Conservation (phyloP, 306 rosid genomes). For the Quercus gilva region DNA sequence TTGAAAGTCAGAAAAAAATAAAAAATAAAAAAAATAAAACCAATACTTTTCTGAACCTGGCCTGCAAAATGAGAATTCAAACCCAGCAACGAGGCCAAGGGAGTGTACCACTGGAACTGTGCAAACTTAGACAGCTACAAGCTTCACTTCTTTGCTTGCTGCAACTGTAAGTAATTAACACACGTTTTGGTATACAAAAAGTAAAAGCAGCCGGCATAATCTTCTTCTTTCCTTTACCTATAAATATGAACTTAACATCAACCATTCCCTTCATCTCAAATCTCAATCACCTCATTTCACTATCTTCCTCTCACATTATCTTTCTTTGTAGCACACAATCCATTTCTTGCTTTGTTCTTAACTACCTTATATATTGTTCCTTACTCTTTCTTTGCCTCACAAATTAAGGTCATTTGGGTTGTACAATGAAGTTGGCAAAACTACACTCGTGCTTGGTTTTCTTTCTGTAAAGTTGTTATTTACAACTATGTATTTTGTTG, state of each 20-base stretch:
- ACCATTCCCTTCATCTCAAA: not conserved
- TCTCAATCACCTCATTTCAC: not conserved
- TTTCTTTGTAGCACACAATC: too few relatives aligned
- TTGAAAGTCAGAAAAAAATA: too few relatives aligned
- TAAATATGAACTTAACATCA: not conserved
- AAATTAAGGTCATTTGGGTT: not conserved
- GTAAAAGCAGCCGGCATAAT: not conserved
- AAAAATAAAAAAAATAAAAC: too few relatives aligned
- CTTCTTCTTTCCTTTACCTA: not conserved
- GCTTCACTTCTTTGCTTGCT: not conserved
- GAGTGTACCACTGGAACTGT: not conserved
- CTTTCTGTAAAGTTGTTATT: too few relatives aligned
- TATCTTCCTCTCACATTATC: not conserved
- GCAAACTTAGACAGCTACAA: conserved; percentile 15
- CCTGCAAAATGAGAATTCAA: too few relatives aligned
- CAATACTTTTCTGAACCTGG: too few relatives aligned
- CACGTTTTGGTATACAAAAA: not conserved
- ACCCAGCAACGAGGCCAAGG: too few relatives aligned
- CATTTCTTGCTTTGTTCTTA: not conserved
- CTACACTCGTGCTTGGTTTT: conserved; percentile 1
- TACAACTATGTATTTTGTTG: too few relatives aligned
- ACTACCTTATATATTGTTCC: not conserved
- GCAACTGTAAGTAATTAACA: not conserved
- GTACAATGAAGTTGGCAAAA: not conserved
- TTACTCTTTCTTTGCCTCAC: too few relatives aligned